Conservation (phyloP, 2,329 filamentous ascomycete species). For the Thielaviopsis cerberus region DNA sequence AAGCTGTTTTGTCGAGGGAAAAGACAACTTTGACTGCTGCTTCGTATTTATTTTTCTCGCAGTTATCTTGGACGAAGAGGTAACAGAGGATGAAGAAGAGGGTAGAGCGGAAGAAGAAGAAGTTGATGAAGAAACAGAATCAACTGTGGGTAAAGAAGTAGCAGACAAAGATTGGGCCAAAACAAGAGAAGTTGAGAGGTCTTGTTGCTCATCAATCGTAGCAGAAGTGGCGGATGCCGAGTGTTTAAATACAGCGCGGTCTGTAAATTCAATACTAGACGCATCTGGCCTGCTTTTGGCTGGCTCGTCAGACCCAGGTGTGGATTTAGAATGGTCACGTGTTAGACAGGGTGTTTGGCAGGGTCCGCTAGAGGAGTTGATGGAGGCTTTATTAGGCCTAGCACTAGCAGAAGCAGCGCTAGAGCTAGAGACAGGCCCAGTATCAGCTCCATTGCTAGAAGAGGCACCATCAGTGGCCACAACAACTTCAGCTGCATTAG, state of each 20-base stretch:
- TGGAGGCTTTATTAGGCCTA: background rate
- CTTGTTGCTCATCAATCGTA: slow-evolving; percentile 1
- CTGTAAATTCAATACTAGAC: background rate
- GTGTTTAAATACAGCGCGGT: background rate
- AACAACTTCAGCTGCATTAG: slow-evolving; percentile 1
- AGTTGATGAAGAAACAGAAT: background rate
- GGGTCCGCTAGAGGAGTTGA: background rate
- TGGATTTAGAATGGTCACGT: background rate
- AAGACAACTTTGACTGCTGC: slow-evolving; percentile 8
- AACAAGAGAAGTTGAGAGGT: background rate
- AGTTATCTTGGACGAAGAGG: background rate
- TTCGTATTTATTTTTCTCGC: background rate
- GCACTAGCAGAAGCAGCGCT: background rate
- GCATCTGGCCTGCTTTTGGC: too few relatives aligned
- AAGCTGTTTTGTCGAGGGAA: slow-evolving; percentile 7
- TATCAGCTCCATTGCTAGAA: background rate
- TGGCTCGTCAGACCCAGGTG: background rate
- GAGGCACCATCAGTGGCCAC: background rate
- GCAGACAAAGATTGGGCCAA: slow-evolving; percentile 1
- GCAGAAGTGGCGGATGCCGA: background rate
- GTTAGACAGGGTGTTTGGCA: background rate
- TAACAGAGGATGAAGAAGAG: background rate
- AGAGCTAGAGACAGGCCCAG: background rate
- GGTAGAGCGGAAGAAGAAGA: background rate
- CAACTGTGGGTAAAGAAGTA: background rate